phyloP scores from a whole-genome alignment of 2,329 filamentous ascomycete genomes.

The Arthrobotrys conoides region DNA sequence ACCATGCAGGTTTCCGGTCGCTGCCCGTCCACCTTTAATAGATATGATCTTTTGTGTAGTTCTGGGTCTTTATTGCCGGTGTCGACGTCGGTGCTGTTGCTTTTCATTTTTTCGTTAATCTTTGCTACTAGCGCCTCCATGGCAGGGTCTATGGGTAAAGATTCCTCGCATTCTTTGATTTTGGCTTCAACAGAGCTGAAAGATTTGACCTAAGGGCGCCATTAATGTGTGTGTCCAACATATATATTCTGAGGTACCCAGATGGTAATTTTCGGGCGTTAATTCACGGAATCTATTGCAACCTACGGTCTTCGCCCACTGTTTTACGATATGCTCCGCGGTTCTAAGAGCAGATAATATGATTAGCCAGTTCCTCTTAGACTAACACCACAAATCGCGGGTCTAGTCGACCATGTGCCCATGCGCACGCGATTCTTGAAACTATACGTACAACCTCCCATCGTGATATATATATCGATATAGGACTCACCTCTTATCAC shows the following conservation, averaged over 20 bases:
- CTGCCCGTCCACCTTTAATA: neutral
- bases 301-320: neutral
- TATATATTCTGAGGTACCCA: no score
- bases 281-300: neutral
- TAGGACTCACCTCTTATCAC: neutral
- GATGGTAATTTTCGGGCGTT: neutral
- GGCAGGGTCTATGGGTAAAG: no score
- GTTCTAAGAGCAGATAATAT: neutral
- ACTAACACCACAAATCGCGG: no score
- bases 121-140: neutral
- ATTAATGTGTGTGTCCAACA: no score
- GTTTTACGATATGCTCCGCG: neutral
- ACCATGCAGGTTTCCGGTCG: slow-evolving; percentile 6
- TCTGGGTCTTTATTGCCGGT: neutral
- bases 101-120: neutral
- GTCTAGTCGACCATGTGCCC: no score
- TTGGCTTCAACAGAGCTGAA: no score
- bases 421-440: no score
- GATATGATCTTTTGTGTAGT: neutral
- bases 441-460: no score
- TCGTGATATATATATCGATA: no score
- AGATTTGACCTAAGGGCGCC: no score
- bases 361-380: neutral
- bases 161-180: no score
- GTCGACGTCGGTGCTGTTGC: no score